phyloP scores from a whole-genome alignment of 495 filamentous ascomycete genomes.

The Lophiostoma macrostomum region DNA sequence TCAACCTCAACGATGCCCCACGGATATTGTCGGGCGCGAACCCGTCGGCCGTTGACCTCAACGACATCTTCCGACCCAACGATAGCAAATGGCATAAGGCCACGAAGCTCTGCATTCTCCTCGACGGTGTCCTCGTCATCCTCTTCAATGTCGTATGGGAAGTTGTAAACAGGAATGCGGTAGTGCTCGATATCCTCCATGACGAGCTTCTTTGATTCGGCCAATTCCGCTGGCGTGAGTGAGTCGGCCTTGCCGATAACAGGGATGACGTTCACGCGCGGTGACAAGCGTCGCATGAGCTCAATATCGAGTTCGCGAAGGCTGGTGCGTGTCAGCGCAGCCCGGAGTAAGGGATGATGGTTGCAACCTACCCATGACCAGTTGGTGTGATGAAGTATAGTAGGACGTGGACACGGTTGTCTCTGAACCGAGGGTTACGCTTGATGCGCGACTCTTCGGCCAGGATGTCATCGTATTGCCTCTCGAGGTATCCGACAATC shows the following conservation, averaged over 20 bases:
- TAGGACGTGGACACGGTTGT: slow-evolving; percentile 96
- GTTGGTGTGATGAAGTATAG: slow-evolving; percentile 99
- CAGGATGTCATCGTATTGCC: slow-evolving; percentile 98
- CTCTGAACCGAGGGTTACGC: slow-evolving; percentile 98
- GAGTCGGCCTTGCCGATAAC: slow-evolving; percentile 98
- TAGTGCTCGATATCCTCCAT: slow-evolving; percentile 99
- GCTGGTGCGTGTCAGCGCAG: slow-evolving; percentile 46
- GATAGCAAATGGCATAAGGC: slow-evolving; percentile 98
- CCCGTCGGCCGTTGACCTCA: slow-evolving; percentile 87
- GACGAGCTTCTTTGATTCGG: slow-evolving; percentile 98
- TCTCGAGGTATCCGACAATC: slow-evolving; percentile 95
- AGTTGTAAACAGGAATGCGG: slow-evolving; percentile 99
- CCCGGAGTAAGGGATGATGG: slow-evolving; percentile 31
- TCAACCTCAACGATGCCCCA: slow-evolving; percentile 99
- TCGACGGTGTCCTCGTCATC: slow-evolving; percentile 99
- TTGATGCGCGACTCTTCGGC: slow-evolving; percentile 99
- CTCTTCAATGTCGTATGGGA: slow-evolving; percentile 99
- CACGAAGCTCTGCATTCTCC: slow-evolving; percentile 94
- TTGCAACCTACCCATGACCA: slow-evolving; percentile 72
- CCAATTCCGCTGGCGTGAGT: slow-evolving; percentile 91
- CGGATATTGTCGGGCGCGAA: slow-evolving; percentile 93
- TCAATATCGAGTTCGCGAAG: slow-evolving; percentile 98
- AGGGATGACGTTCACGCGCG: slow-evolving; percentile 97
- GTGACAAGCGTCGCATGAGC: slow-evolving; percentile 97
- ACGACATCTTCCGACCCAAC: slow-evolving; percentile 94